Evolutionary conservation across 345 rosid genomes (phyloP).

Genomic region (Turritis glabra): DNA sequence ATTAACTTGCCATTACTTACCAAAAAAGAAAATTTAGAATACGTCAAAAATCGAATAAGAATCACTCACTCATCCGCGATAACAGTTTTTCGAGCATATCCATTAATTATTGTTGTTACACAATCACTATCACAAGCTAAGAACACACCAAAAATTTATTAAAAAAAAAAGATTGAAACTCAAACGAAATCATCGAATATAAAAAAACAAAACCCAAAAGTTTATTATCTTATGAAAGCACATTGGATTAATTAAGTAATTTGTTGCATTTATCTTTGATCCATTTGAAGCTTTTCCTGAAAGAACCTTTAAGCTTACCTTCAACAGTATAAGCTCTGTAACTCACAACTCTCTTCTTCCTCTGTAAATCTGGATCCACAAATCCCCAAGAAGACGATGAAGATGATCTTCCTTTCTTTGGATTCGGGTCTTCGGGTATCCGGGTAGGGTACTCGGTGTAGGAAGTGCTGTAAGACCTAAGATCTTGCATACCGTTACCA

Average conservation of each 20-base stretch:
- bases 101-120: neutral
- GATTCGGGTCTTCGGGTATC: slow-evolving; percentile 40
- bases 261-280: slow-evolving; percentile 54
- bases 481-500: slow-evolving; percentile 54
- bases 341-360: slow-evolving; percentile 71
- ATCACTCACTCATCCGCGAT: neutral
- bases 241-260: slow-evolving; percentile 33
- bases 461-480: slow-evolving; percentile 61
- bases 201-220: neutral
- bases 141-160: neutral
- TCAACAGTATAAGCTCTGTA: slow-evolving; percentile 69
- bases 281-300: slow-evolving; percentile 69
- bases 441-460: slow-evolving; percentile 43
- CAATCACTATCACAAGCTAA: neutral
- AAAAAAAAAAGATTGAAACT: neutral
- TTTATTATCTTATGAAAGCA: neutral
- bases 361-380: slow-evolving; percentile 62
- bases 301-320: slow-evolving; percentile 74
- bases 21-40: neutral
- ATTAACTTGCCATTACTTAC: neutral
- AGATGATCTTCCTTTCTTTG: slow-evolving; percentile 53
- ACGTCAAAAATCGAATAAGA: neutral
- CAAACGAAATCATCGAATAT: neutral
- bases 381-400: slow-evolving; percentile 61
- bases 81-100: neutral